Evolutionary conservation across 2,329 filamentous ascomycete genomes (phyloP).

Genomic region (Ophiostoma ips): DNA sequence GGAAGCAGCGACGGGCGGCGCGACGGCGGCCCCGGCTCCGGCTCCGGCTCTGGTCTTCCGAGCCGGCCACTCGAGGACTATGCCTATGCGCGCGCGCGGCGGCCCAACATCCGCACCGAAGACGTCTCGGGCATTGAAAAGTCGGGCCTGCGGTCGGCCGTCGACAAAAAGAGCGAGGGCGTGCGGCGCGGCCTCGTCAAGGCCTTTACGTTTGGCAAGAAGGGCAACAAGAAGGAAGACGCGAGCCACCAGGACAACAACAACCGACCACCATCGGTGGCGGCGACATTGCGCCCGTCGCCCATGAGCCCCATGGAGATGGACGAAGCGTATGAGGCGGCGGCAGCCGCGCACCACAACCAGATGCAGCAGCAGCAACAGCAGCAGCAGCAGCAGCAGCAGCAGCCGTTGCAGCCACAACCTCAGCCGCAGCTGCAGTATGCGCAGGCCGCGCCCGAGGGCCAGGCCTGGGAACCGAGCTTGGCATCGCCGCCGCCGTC

Average conservation of each 20-base stretch:
- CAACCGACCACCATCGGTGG: slow-evolving; percentile 23
- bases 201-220: slow-evolving; percentile 38
- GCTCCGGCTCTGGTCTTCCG: too few relatives aligned
- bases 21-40: slow-evolving; percentile 16
- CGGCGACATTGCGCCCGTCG: slow-evolving; percentile 23
- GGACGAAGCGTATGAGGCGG: not conserved
- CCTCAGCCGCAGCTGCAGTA: too few relatives aligned
- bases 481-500: slow-evolving; percentile 27
- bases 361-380: slow-evolving; percentile 6
- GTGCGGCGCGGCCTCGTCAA: slow-evolving; percentile 39
- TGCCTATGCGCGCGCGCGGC: slow-evolving; percentile 29
- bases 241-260: slow-evolving; percentile 16
- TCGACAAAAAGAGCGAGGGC: slow-evolving; percentile 43
- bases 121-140: slow-evolving; percentile 41
- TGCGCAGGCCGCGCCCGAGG: slow-evolving; percentile 10
- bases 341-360: slow-evolving; percentile 6
- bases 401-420: too few relatives aligned
- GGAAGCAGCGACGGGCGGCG: slow-evolving; percentile 23
- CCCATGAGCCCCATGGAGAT: slow-evolving; percentile 9
- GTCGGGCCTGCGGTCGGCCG: slow-evolving; percentile 35
- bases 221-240: slow-evolving; percentile 24
- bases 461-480: slow-evolving; percentile 14
- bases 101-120: slow-evolving; percentile 31
- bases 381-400: slow-evolving; percentile 6
- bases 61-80: slow-evolving; percentile 27